phyloP scores from a whole-genome alignment of 495 filamentous ascomycete species.

The Venustampulla echinocandica region DNA sequence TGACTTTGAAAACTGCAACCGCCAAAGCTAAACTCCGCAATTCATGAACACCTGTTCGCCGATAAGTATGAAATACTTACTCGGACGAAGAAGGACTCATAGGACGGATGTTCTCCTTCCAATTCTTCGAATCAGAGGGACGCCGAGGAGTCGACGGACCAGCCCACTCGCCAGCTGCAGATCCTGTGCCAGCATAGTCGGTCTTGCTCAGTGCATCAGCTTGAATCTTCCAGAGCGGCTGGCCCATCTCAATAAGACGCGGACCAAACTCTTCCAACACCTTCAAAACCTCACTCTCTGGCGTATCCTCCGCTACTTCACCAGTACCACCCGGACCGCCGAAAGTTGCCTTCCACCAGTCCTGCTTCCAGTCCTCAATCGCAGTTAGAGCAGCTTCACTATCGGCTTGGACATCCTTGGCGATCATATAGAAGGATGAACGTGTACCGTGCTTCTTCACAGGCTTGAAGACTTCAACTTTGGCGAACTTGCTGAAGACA shows the following conservation, averaged over 20 bases:
- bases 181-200: conserved; percentile 3
- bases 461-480: conserved; percentile 42
- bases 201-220: conserved; percentile 33
- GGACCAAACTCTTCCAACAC: conserved; percentile 37
- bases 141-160: no score
- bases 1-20: no score
- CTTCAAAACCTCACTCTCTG: conserved; percentile 20
- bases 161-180: no score
- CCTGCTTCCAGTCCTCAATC: conserved; percentile 32
- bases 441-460: conserved; percentile 30
- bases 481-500: conserved; percentile 36
- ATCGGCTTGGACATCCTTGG: conserved; percentile 33
- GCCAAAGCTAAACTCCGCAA: no score
- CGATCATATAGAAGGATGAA: conserved; percentile 50
- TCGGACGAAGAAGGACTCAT: no score
- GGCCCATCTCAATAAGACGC: conserved; percentile 28
- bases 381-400: conserved; percentile 27
- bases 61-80: no score
- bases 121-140: no score
- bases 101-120: no score
- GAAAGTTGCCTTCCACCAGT: conserved; percentile 42
- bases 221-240: conserved; percentile 33
- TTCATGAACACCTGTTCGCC: no score
- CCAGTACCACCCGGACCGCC: conserved; percentile 26
- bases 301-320: background rate